phyloP scores from a whole-genome alignment of 2,329 filamentous ascomycete genomes.

The Fusarium nurragi region DNA sequence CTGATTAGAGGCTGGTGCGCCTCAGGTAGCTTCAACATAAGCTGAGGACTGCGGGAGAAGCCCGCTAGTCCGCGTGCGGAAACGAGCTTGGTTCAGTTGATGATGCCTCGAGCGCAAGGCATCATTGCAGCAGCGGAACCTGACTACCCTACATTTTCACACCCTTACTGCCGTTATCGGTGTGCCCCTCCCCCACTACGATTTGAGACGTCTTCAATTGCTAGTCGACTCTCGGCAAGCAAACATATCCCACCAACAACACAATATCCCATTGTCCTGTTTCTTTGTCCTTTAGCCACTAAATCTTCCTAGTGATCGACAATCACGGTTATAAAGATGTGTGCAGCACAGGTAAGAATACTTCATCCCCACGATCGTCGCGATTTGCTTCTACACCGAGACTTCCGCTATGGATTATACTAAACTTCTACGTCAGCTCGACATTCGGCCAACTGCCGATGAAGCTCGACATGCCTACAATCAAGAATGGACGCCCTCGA shows the following conservation, averaged over 20 bases:
- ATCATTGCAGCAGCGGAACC: background rate
- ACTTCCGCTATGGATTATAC: constrained; percentile 5
- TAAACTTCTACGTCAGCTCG: constrained; percentile 33
- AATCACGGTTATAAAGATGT: constrained; percentile 30
- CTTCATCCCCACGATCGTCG: background rate
- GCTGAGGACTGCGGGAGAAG: no score
- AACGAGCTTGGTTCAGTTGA: constrained; percentile 6
- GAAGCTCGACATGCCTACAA: constrained; percentile 43
- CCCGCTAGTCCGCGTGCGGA: constrained; percentile 20
- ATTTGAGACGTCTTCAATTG: constrained; percentile 20
- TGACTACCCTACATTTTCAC: constrained; percentile 22
- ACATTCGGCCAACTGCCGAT: constrained; percentile 43
- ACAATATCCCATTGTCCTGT: constrained; percentile 18
- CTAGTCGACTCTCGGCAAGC: constrained; percentile 22
- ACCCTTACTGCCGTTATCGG: constrained; percentile 29
- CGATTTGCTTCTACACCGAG: background rate
- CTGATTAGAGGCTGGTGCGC: no score
- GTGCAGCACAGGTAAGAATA: constrained; percentile 38
- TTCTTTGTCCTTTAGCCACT: constrained; percentile 23
- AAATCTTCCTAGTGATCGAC: background rate
- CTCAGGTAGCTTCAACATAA: no score
- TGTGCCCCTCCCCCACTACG: constrained; percentile 41
- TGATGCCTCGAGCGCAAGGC: constrained; percentile 34
- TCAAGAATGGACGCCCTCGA: constrained; percentile 38
- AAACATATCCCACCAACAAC: constrained; percentile 18